Evolutionary conservation across 106 monocot genomes (phyloP).

Genomic region (Narthecium ossifragum): DNA sequence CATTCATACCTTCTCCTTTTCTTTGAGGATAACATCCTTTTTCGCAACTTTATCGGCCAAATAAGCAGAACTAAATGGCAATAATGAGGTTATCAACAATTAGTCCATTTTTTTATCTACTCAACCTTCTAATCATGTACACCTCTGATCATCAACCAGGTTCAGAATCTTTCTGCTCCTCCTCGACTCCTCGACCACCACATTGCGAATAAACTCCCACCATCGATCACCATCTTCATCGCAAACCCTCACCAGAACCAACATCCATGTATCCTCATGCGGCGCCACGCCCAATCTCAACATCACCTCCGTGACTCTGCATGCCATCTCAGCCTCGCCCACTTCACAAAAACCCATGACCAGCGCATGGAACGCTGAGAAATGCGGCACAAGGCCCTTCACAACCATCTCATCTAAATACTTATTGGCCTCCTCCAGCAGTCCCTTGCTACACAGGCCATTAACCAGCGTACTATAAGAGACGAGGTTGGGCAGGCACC

Average conservation of each 20-base stretch:
- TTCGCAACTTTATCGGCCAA: no score
- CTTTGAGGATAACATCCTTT: no score
- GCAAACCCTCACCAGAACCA: slow-evolving; percentile 30
- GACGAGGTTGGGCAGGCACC: slow-evolving; percentile 52
- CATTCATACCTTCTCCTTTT: no score
- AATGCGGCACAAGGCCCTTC: slow-evolving; percentile 65
- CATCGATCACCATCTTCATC: slow-evolving; percentile 10
- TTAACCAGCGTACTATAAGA: slow-evolving; percentile 53
- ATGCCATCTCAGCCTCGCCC: slow-evolving; percentile 57
- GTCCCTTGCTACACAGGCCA: slow-evolving; percentile 53
- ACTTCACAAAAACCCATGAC: slow-evolving; percentile 65
- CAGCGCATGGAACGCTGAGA: slow-evolving; percentile 66
- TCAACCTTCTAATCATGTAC: slow-evolving; percentile 12
- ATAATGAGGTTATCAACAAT: no score
- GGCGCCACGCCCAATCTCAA: slow-evolving; percentile 51
- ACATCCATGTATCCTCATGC: slow-evolving; percentile 67
- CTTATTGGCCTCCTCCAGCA: slow-evolving; percentile 41
- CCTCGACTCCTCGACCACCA: slow-evolving; percentile 17
- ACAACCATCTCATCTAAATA: slow-evolving; percentile 67
- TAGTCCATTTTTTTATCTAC: no score
- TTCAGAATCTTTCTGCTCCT: slow-evolving; percentile 15
- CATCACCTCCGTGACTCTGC: slow-evolving; percentile 43
- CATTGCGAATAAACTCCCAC: no score
- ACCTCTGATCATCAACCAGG: slow-evolving; percentile 11
- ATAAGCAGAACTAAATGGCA: no score